Evolutionary conservation across 345 rosid species (phyloP).

Genomic region (Pistacia integerrima): DNA sequence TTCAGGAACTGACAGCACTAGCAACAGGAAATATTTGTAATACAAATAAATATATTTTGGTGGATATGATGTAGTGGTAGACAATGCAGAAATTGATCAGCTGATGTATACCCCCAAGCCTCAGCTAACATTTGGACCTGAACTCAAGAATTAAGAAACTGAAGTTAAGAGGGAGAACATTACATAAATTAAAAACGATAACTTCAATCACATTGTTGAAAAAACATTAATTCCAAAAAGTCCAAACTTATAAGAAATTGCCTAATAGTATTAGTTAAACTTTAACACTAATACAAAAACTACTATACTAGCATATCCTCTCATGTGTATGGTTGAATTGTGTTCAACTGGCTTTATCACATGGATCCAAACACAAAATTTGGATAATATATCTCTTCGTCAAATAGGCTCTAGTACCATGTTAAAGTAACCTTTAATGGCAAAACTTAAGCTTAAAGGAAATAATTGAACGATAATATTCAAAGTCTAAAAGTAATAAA

Average conservation of each 20-base stretch:
- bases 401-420: background rate
- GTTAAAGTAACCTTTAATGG: too few species aligned
- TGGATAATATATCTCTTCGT: background rate
- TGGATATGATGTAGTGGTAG: slow-evolving; percentile 97
- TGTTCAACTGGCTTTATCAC: background rate
- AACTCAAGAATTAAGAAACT: slow-evolving; percentile 12
- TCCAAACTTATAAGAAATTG: background rate
- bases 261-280: background rate
- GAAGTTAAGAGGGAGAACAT: slow-evolving; percentile 10
- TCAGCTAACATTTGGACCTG: slow-evolving; percentile 85
- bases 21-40: slow-evolving; percentile 15
- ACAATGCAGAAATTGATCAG: slow-evolving; percentile 85
- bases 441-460: too few species aligned
- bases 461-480: too few species aligned
- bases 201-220: slow-evolving; percentile 2
- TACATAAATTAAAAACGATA: background rate
- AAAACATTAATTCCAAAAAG: background rate
- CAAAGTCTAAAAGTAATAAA: too few species aligned
- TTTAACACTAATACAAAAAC: background rate
- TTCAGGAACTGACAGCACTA: slow-evolving; percentile 18
- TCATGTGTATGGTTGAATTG: background rate
- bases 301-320: background rate
- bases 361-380: background rate
- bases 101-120: slow-evolving; percentile 89
- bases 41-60: slow-evolving; percentile 4